Conservation (phyloP, 495 filamentous ascomycete species). For the Neurospora sp. region DNA sequence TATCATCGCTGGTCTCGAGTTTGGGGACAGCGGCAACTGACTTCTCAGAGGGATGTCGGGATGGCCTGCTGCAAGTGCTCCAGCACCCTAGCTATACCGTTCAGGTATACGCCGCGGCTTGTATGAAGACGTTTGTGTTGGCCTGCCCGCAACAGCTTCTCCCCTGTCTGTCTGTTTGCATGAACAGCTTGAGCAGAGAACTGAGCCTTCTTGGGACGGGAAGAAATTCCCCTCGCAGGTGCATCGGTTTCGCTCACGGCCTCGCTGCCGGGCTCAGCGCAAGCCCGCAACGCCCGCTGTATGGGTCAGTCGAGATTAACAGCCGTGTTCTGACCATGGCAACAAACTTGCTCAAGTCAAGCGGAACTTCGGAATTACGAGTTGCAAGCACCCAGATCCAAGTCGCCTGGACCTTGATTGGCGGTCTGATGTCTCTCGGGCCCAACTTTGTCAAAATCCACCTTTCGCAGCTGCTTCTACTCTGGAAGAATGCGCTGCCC, state of each 20-base stretch:
- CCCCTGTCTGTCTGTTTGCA: slow-evolving; percentile 85
- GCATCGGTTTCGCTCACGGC: slow-evolving; percentile 87
- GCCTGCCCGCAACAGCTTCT: slow-evolving; percentile 87
- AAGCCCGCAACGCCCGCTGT: slow-evolving; percentile 76
- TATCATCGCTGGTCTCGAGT: slow-evolving; percentile 66
- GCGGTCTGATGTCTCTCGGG: slow-evolving; percentile 89
- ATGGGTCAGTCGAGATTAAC: slow-evolving; percentile 92
- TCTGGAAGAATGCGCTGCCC: slow-evolving; percentile 96
- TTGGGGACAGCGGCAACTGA: slow-evolving; percentile 71
- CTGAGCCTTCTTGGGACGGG: slow-evolving; percentile 64
- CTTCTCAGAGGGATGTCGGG: slow-evolving; percentile 71
- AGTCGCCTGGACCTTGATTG: slow-evolving; percentile 95
- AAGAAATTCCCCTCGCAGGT: slow-evolving; percentile 71
- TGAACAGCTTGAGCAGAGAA: slow-evolving; percentile 90
- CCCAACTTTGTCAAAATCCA: slow-evolving; percentile 99
- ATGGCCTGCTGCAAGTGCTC: slow-evolving; percentile 81
- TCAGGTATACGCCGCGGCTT: slow-evolving; percentile 77
- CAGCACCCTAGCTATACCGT: slow-evolving; percentile 95
- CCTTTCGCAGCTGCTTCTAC: slow-evolving; percentile 83
- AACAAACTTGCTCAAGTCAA: slow-evolving; percentile 85
- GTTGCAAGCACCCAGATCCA: slow-evolving; percentile 92
- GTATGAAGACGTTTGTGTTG: slow-evolving; percentile 75
- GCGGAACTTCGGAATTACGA: slow-evolving; percentile 81
- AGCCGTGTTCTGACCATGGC: slow-evolving; percentile 84
- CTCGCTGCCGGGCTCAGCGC: slow-evolving; percentile 87